Conservation (phyloP, 306 rosid species). For the Mucuna pruriens region DNA sequence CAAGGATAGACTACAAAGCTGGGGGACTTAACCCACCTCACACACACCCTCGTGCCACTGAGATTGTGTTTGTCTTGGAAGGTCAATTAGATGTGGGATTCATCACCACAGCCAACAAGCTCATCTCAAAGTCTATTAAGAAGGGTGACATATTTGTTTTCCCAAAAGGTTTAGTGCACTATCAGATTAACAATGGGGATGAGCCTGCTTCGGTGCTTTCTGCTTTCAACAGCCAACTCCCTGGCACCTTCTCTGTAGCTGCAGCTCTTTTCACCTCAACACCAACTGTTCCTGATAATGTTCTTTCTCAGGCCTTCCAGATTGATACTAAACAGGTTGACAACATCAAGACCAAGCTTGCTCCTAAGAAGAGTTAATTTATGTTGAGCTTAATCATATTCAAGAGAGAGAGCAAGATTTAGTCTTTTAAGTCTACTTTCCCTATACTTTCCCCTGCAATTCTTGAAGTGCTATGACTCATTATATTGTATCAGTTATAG, state of each 20-base stretch:
- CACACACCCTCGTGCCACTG: conserved; percentile 67
- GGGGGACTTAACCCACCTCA: conserved; percentile 67
- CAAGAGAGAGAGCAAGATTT: background rate
- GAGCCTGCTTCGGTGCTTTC: conserved; percentile 49
- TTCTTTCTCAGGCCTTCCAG: conserved; percentile 53
- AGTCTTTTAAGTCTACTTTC: background rate
- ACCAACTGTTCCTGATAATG: conserved; percentile 51
- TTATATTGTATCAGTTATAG: background rate
- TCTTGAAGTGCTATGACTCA: background rate
- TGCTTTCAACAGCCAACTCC: conserved; percentile 59
- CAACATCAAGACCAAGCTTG: conserved; percentile 47
- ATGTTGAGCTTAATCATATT: background rate
- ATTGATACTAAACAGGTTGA: conserved; percentile 46
- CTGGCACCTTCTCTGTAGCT: conserved; percentile 54
- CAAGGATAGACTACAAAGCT: conserved; percentile 57
- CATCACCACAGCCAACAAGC: conserved; percentile 53
- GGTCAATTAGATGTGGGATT: conserved; percentile 57
- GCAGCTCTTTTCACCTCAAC: conserved; percentile 50
- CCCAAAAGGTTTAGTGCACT: conserved; percentile 55
- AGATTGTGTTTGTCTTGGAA: conserved; percentile 57
- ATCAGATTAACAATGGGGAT: conserved; percentile 56
- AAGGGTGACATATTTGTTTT: conserved; percentile 58
- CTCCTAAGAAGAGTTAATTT: conserved; percentile 53
- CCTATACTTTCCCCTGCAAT: background rate
- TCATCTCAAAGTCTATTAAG: conserved; percentile 51